These are phyloP conservation scores for Cladobotryum mycophilum DNA, from an alignment of 2,329 filamentous ascomycete genomes.

Conservation along the genomic window DNA sequence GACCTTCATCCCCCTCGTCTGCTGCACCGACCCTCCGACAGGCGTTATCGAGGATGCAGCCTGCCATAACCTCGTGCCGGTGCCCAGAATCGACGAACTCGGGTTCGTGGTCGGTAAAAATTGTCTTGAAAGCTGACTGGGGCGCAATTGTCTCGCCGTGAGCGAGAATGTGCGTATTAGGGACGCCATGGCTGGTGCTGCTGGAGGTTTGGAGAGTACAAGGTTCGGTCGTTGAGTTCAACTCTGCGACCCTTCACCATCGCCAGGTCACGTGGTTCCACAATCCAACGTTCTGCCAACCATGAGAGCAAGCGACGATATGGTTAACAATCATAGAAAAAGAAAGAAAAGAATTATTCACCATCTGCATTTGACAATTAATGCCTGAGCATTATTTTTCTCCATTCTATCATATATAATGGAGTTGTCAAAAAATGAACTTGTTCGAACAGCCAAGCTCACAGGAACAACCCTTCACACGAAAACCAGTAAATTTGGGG, in stretches of 20 bases:
- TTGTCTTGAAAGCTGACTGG: slow-evolving; percentile 16
- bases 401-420: too few relatives aligned
- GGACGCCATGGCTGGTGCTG: slow-evolving; percentile 25
- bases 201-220: background rate
- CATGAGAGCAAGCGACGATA: too few relatives aligned
- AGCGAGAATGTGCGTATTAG: slow-evolving; percentile 29
- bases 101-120: slow-evolving; percentile 13
- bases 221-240: background rate
- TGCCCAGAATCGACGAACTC: slow-evolving; percentile 14
- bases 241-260: background rate
- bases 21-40: slow-evolving; percentile 35
- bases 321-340: too few relatives aligned
- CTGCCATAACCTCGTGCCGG: slow-evolving; percentile 11
- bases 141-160: slow-evolving; percentile 21
- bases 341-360: too few relatives aligned
- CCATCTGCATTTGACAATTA: too few relatives aligned
- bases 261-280: too few relatives aligned
- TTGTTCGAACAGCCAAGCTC: too few relatives aligned
- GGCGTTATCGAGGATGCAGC: slow-evolving; percentile 16
- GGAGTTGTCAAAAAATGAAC: too few relatives aligned
- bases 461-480: too few relatives aligned
- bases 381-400: too few relatives aligned
- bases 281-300: too few relatives aligned
- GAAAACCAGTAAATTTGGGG: too few relatives aligned
- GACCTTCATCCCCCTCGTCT: slow-evolving; percentile 84